Evolutionary conservation across 2,329 filamentous ascomycete genomes (phyloP).

Genomic region (Arthrobotrys pseudoclavata): DNA sequence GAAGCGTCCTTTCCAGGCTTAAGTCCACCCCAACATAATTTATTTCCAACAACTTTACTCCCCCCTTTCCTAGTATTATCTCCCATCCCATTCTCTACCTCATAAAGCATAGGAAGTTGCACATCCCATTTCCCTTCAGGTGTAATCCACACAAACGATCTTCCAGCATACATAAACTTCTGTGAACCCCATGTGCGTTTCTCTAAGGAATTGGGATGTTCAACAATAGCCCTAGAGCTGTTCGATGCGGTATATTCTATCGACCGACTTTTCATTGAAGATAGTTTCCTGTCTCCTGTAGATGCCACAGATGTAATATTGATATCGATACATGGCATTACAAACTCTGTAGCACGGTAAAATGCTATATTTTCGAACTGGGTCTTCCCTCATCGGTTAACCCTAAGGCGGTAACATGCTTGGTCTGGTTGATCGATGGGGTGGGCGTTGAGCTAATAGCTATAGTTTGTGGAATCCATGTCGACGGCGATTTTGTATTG

Average conservation of each 20-base stretch:
- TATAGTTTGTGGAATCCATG: background rate
- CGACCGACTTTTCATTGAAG: slow-evolving; percentile 13
- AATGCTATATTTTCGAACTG: slow-evolving; percentile 28
- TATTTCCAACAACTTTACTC: background rate
- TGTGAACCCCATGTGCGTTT: slow-evolving; percentile 17
- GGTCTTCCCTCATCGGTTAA: slow-evolving; percentile 14
- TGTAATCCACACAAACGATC: slow-evolving; percentile 31
- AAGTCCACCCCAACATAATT: slow-evolving; percentile 32
- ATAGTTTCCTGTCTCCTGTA: slow-evolving; percentile 4
- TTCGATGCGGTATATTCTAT: slow-evolving; percentile 28
- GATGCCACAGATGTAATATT: slow-evolving; percentile 15
- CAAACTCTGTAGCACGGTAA: slow-evolving; percentile 31
- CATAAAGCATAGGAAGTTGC: slow-evolving; percentile 24
- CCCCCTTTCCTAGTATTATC: background rate
- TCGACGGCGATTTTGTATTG: slow-evolving; percentile 27
- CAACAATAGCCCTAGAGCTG: background rate
- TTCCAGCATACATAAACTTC: slow-evolving; percentile 31
- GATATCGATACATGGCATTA: slow-evolving; percentile 32
- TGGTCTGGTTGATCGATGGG: slow-evolving; percentile 17
- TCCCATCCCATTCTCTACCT: slow-evolving; percentile 5
- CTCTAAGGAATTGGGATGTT: background rate
- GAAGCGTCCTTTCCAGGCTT: background rate
- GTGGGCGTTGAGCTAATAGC: slow-evolving; percentile 29
- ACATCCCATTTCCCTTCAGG: slow-evolving; percentile 7
- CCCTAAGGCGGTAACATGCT: slow-evolving; percentile 27